A percentile compares a stretch with the other conserved stretches of the same genome.
phyloP scores from a whole-genome alignment of 257 asterid genomes.

The Eustoma russellianum region DNA sequence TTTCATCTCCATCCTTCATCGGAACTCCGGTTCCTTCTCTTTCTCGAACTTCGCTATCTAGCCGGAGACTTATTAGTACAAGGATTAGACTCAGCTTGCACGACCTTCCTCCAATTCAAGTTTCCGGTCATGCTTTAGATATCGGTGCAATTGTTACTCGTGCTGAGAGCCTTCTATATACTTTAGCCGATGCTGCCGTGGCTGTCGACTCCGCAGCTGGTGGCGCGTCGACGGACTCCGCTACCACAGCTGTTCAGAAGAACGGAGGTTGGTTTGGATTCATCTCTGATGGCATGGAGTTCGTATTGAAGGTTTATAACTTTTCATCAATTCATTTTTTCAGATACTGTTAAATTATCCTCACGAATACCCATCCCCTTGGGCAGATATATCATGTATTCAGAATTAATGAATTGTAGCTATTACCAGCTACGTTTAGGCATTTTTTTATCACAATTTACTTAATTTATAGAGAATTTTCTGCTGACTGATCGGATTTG shows the following conservation, averaged over 20 bases:
- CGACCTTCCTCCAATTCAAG: constrained; percentile 44
- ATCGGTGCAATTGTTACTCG: constrained; percentile 39
- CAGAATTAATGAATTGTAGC: too few relatives aligned
- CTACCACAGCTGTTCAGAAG: constrained; percentile 41
- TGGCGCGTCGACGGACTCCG: constrained; percentile 35
- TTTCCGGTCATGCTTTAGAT: constrained; percentile 30
- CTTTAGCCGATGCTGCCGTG: constrained; percentile 91
- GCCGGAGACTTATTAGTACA: constrained; percentile 42
- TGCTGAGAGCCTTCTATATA: constrained; percentile 73
- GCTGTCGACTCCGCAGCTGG: constrained; percentile 38
- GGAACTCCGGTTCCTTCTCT: constrained; percentile 56
- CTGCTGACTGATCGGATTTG: too few relatives aligned
- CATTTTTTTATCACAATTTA: too few relatives aligned
- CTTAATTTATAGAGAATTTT: too few relatives aligned
- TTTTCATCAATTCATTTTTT: background rate
- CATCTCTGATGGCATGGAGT: constrained; percentile 93
- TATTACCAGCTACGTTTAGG: too few relatives aligned
- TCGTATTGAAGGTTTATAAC: constrained; percentile 66
- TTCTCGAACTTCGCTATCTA: constrained; percentile 34
- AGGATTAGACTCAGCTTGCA: constrained; percentile 61
- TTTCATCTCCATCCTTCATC: constrained; percentile 60
- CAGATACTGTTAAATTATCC: too few relatives aligned
- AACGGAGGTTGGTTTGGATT: constrained; percentile 94
- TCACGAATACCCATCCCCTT: too few relatives aligned
- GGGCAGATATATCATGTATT: too few relatives aligned